Base-by-base conservation (phyloP, 352 stramenopile species). In the Globisporangium okanoganense region DNA sequence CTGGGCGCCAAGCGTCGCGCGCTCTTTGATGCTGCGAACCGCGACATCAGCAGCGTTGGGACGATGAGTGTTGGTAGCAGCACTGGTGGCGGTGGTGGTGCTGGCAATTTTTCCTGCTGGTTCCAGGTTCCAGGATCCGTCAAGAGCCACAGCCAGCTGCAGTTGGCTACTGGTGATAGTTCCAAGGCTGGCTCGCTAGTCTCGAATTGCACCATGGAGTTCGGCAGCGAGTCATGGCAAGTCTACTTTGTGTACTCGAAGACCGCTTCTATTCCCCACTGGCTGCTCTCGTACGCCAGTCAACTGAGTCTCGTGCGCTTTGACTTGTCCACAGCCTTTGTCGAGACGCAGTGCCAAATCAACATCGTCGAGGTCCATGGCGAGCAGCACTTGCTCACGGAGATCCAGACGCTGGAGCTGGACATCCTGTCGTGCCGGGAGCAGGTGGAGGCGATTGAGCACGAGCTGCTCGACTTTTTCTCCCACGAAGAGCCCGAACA, bases 401-500 rank as follows among this genome's bases (percentile, higher is more conserved):
- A 87, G 50, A 78, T 87, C 5, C 66, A 78, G 14, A 61, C 76
- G 5, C 59, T 89, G 0, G 60, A 73, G 20, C 35, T 78, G 5
- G 79, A 89, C n/a, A 72, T 71, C 36, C 44, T 86, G 3, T 50
- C 73, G 14, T 85, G 68, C 29, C 68, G 87, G 6, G 73, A 88
- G 38, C 81, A 91, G 52, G 76, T 84, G 5, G 67, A 75, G 16
- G 71, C 67, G 0, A 69, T 91, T 4, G 81, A 91, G 54, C 74
- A 79, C 50, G 77, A 91, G 18, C 56, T 91, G 4, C 59, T 91
- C 4, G 77, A 84, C 8, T 87, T 89, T 35, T 79, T 91, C 22
- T 72, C 66, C 35, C 61, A 66, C 0, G 72, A 88, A 29, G 55
- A 76, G 2, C 61, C 75, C 0, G 64, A 68, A 5, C 16, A 64